phyloP scores from a whole-genome alignment of 1,139 yeast genomes.

The Yamadazyma buinensis region DNA sequence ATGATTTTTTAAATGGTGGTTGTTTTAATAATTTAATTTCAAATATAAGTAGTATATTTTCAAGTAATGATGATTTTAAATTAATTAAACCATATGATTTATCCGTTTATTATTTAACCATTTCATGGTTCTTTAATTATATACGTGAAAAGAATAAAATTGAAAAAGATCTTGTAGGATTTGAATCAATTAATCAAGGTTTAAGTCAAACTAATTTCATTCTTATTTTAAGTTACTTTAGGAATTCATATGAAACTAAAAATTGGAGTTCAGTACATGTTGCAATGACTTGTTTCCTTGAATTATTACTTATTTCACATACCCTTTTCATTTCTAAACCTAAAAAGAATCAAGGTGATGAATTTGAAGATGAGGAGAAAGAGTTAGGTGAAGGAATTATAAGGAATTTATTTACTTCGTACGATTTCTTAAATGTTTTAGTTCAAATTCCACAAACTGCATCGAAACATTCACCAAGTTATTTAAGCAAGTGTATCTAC shows the following conservation, averaged over 20 bases:
- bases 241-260: conserved; percentile 48
- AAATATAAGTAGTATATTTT: conserved; percentile 44
- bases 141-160: conserved; percentile 25
- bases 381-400: conserved; percentile 49
- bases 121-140: conserved; percentile 64
- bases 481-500: conserved; percentile 60
- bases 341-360: conserved; percentile 17
- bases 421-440: conserved; percentile 57
- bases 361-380: conserved; percentile 33
- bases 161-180: conserved; percentile 35
- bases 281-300: conserved; percentile 65
- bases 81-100: conserved; percentile 34
- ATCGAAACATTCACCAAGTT: conserved; percentile 60
- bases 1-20: conserved; percentile 60
- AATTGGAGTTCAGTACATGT: conserved; percentile 65
- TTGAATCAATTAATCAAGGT: conserved; percentile 63
- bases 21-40: conserved; percentile 68
- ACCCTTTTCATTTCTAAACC: conserved; percentile 33
- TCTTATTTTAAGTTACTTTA: conserved; percentile 53
- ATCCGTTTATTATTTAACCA: conserved; percentile 53
- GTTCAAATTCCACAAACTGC: conserved; percentile 64
- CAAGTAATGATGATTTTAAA: conserved; percentile 38
- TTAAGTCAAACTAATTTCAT: conserved; percentile 65
- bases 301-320: conserved; percentile 55
- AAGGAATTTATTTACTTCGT: conserved; percentile 56